These are phyloP conservation scores for Cruciata laevipes DNA, from an alignment of 257 asterid genomes.

Conservation along the genomic window DNA sequence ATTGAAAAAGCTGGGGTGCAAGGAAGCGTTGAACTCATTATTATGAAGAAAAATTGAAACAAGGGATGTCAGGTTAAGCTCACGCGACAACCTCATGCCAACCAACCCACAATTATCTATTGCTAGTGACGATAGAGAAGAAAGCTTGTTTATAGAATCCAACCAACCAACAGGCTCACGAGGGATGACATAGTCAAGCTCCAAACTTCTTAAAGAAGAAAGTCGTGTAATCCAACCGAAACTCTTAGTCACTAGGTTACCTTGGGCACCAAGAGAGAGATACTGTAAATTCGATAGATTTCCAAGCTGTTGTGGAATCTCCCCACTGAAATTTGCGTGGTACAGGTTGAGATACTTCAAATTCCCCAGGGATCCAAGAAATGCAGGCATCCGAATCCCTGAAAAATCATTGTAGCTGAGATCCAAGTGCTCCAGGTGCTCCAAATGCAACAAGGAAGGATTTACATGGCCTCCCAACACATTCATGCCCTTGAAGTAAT, in stretches of 20 bases:
- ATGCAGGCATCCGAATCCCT: background rate
- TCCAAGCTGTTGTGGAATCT: too few relatives aligned
- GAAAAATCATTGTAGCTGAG: background rate
- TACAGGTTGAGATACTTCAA: too few relatives aligned
- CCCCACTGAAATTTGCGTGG: too few relatives aligned
- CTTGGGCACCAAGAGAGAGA: too few relatives aligned
- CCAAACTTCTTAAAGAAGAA: slow-evolving; percentile 7
- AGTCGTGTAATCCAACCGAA: too few relatives aligned
- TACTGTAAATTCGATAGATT: too few relatives aligned
- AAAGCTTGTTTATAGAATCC: slow-evolving; percentile 12
- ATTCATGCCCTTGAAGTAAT: too few relatives aligned
- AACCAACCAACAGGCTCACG: slow-evolving; percentile 12
- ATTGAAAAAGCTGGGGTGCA: slow-evolving; percentile 12
- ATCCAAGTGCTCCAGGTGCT: slow-evolving; percentile 18
- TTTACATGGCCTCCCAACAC: slow-evolving; percentile 22
- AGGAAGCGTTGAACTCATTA: slow-evolving; percentile 7
- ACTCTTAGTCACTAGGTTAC: too few relatives aligned
- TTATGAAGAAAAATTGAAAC: slow-evolving; percentile 2
- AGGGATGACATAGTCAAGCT: background rate
- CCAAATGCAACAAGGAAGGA: slow-evolving; percentile 14
- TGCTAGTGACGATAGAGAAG: background rate
- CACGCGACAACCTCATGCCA: background rate
- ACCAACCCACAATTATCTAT: background rate
- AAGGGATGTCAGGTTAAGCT: slow-evolving; percentile 16
- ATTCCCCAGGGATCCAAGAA: background rate